Evolutionary conservation across 2,329 filamentous ascomycete species (phyloP).

Genomic region (Neodidymelliopsis sp.): DNA sequence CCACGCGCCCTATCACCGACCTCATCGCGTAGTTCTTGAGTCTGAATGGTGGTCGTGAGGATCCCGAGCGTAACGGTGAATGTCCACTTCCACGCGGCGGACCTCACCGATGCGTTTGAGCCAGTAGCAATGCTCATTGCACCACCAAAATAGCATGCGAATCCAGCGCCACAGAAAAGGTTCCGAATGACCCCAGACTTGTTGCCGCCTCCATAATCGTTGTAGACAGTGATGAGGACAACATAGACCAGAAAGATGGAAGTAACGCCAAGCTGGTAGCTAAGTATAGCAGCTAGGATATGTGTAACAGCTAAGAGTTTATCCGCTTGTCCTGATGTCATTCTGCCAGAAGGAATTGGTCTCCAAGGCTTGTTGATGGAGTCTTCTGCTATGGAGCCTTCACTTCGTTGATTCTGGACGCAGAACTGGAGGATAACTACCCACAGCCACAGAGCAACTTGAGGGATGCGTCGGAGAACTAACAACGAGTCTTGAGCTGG

Average conservation of each 20-base stretch:
- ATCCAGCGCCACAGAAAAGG: slow-evolving; percentile 41
- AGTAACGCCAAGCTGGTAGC: slow-evolving; percentile 15
- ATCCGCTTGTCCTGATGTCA: slow-evolving; percentile 27
- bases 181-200: slow-evolving; percentile 38
- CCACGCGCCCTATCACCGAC: slow-evolving; percentile 67
- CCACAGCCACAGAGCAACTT: slow-evolving; percentile 34
- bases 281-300: slow-evolving; percentile 3
- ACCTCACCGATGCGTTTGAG: slow-evolving; percentile 10
- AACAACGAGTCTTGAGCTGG: slow-evolving; percentile 5
- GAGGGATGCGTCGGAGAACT: slow-evolving; percentile 10
- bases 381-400: slow-evolving; percentile 49
- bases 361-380: slow-evolving; percentile 53
- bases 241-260: slow-evolving; percentile 25
- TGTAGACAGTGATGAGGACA: slow-evolving; percentile 37
- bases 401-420: slow-evolving; percentile 50
- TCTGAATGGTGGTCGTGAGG: slow-evolving; percentile 50
- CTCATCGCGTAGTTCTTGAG: slow-evolving; percentile 51
- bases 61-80: slow-evolving; percentile 30
- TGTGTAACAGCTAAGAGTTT: slow-evolving; percentile 15
- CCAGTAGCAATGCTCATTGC: slow-evolving; percentile 36
- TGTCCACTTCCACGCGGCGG: slow-evolving; percentile 39
- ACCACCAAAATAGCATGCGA: slow-evolving; percentile 37
- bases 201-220: slow-evolving; percentile 41
- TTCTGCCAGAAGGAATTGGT: slow-evolving; percentile 35
- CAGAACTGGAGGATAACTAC: slow-evolving; percentile 51